Percentiles rank a stretch among this genome's conserved stretches.
Evolutionary conservation across 345 rosid species (phyloP).

Genomic region (Bruguiera parviflora): DNA sequence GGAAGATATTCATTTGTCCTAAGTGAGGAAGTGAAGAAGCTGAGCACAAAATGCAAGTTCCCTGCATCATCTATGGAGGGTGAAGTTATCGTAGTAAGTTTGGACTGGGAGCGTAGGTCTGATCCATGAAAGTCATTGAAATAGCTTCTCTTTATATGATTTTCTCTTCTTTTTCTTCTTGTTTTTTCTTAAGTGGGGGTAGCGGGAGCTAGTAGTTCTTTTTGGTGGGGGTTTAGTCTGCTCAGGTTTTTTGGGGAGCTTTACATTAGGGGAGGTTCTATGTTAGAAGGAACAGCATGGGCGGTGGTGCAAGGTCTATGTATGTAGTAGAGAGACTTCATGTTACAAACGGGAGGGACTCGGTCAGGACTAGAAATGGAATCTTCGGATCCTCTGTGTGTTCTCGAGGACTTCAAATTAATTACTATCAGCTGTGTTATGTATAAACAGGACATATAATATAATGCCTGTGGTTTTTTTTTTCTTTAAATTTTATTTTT

Average conservation of each 20-base stretch:
- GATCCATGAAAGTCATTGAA: constrained; percentile 10
- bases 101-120: constrained; percentile 45
- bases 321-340: no score
- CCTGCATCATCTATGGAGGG: constrained; percentile 47
- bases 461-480: background rate
- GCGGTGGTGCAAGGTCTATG: no score
- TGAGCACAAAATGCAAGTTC: constrained; percentile 50
- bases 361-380: constrained; percentile 23
- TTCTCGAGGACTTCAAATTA: constrained; percentile 16
- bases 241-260: constrained; percentile 19
- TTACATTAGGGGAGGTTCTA: constrained; percentile 14
- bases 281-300: constrained; percentile 1
- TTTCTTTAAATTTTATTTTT: background rate
- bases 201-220: background rate
- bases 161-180: background rate
- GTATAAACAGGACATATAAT: constrained; percentile 8
- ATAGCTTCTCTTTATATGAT: constrained; percentile 1
- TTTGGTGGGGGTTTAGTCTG: constrained; percentile 17
- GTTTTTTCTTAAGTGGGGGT: constrained; percentile 13
- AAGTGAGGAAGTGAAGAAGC: constrained; percentile 79
- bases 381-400: constrained; percentile 26
- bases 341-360: background rate
- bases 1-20: constrained; percentile 69
- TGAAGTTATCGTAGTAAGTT: constrained; percentile 42
- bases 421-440: constrained; percentile 12